Conservation (phyloP, 768 basidiomycete species). For the Boletus tylopilopsis region DNA sequence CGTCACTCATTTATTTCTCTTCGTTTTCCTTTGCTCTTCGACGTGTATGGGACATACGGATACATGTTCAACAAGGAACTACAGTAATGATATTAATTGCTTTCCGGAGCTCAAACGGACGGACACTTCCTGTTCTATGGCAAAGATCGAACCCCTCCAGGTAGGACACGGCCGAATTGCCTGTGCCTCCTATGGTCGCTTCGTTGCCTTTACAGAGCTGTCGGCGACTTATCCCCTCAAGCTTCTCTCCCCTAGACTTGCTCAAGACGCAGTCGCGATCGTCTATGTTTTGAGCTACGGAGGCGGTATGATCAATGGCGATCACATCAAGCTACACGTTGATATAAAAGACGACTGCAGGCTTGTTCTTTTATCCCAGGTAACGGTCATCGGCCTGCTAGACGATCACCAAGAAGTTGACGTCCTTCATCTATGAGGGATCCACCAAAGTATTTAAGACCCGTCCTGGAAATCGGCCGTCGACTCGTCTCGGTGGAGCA, state of each 20-base stretch:
- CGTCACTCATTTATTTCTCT: constrained; percentile 20
- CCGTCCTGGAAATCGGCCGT: constrained; percentile 57
- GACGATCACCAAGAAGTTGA: background rate
- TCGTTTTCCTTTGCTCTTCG: constrained; percentile 21
- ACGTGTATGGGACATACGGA: constrained; percentile 37
- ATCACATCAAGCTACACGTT: constrained; percentile 62
- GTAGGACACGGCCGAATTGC: constrained; percentile 57
- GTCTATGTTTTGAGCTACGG: constrained; percentile 86
- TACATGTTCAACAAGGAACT: constrained; percentile 30
- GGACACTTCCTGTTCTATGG: background rate
- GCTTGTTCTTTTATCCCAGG: constrained; percentile 84
- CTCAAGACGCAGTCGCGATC: constrained; percentile 50
- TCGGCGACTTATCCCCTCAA: constrained; percentile 86
- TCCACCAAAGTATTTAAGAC: constrained; percentile 94
- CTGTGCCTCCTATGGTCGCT: constrained; percentile 49
- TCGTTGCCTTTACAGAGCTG: constrained; percentile 66
- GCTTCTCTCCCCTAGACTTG: constrained; percentile 68
- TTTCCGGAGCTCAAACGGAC: background rate
- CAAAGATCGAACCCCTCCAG: constrained; percentile 2
- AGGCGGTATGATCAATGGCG: constrained; percentile 88
- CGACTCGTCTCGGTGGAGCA: constrained; percentile 33
- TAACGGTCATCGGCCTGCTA: constrained; percentile 29
- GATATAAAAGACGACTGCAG: constrained; percentile 52
- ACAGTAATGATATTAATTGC: constrained; percentile 21
- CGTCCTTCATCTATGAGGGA: constrained; percentile 45